Evolutionary conservation across 176 grass and related monocot genomes (phyloP).

Genomic region (Oryza punctata): DNA sequence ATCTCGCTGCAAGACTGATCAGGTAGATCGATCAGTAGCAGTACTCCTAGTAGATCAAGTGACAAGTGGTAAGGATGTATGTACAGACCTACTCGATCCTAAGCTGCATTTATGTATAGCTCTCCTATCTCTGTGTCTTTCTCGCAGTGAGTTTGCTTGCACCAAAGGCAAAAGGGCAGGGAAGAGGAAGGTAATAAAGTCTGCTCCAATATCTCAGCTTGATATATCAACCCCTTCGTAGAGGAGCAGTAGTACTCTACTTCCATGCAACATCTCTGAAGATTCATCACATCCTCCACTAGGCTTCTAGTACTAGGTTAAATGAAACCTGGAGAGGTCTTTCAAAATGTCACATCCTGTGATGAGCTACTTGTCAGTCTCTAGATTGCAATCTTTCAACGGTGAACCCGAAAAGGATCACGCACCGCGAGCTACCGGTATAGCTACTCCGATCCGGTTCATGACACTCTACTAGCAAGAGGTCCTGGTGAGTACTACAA

Average conservation of each 20-base stretch:
- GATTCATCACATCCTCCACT: neutral
- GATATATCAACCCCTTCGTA: neutral
- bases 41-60: neutral
- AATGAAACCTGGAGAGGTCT: constrained; percentile 44
- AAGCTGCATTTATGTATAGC: constrained; percentile 15
- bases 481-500: no score
- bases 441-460: no score
- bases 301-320: neutral
- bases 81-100: neutral
- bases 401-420: constrained; percentile 42
- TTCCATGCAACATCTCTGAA: neutral
- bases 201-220: neutral
- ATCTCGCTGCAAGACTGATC: constrained; percentile 27
- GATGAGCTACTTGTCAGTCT: constrained; percentile 31
- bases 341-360: constrained; percentile 40
- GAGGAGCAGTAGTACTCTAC: neutral
- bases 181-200: neutral
- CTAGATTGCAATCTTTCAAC: constrained; percentile 22
- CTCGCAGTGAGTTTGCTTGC: constrained; percentile 31
- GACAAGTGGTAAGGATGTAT: neutral
- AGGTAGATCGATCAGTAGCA: neutral
- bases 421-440: neutral
- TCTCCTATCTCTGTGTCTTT: neutral
- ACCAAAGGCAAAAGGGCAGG: constrained; percentile 29
- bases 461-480: no score